phyloP scores from a whole-genome alignment of 169 alveolate genomes.

The Plasmodium inui region DNA sequence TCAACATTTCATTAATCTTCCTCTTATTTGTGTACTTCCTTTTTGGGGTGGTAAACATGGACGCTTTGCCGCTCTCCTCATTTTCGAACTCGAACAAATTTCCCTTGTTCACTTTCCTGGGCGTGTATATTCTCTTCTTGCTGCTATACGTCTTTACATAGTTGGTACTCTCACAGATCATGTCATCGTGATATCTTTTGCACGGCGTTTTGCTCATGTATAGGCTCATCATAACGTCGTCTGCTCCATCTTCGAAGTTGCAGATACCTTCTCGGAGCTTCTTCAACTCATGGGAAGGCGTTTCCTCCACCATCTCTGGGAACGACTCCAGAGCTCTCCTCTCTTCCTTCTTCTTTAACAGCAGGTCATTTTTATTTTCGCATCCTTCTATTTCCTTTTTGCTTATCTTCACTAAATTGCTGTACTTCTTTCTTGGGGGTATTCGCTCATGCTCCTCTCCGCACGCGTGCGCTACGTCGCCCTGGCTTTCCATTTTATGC shows the following conservation, averaged over 20 bases:
- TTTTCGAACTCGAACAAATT: constrained; percentile 8
- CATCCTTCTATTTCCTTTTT: background rate
- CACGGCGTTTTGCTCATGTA: constrained; percentile 30
- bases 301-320: constrained; percentile 8
- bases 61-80: background rate
- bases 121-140: constrained; percentile 51
- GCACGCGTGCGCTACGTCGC: background rate
- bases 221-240: constrained; percentile 21
- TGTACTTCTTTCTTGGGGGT: constrained; percentile 17
- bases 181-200: background rate
- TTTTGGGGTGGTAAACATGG: constrained; percentile 36
- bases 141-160: constrained; percentile 29
- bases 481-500: constrained; percentile 19
- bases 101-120: constrained; percentile 4
- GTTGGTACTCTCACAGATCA: background rate
- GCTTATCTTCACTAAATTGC: constrained; percentile 20
- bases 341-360: constrained; percentile 12
- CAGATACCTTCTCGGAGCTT: background rate
- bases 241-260: constrained; percentile 1
- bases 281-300: constrained; percentile 14
- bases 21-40: constrained; percentile 20
- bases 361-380: constrained; percentile 6
- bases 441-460: background rate
- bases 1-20: background rate
- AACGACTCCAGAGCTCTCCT: background rate